A percentile compares a stretch with the other conserved stretches of the same genome.
These are phyloP conservation scores for Nothomitra cinnamomea DNA, from an alignment of 2,329 filamentous ascomycete species.

Conservation along the genomic window DNA sequence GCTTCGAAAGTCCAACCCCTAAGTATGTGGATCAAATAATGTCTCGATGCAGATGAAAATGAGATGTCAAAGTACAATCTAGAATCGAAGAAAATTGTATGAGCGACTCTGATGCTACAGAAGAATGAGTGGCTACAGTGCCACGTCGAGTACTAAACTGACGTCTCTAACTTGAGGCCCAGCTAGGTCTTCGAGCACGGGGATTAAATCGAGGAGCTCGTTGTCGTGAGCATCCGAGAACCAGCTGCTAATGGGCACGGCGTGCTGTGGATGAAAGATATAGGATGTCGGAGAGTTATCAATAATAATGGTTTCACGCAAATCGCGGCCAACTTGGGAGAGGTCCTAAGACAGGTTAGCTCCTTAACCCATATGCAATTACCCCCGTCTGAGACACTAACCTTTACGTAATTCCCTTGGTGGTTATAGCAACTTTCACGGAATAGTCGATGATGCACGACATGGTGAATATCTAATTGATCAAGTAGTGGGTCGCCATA, in stretches of 20 bases:
- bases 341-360: constrained; percentile 42
- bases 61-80: constrained; percentile 4
- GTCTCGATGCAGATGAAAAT: constrained; percentile 4
- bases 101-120: background rate
- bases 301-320: constrained; percentile 97
- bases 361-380: background rate
- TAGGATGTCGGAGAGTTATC: constrained; percentile 99
- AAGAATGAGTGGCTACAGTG: constrained; percentile 30
- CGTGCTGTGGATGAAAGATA: constrained; percentile 98
- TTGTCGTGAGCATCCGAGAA: constrained; percentile 99
- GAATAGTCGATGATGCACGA: constrained; percentile 91
- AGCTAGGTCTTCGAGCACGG: constrained; percentile 92
- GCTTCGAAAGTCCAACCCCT: background rate
- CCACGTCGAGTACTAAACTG: constrained; percentile 89
- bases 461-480: constrained; percentile 91
- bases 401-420: constrained; percentile 97
- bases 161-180: constrained; percentile 81
- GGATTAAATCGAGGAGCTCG: constrained; percentile 91
- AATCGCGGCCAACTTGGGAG: constrained; percentile 86
- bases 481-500: constrained; percentile 94
- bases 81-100: background rate
- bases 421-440: constrained; percentile 98
- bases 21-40: constrained; percentile 1
- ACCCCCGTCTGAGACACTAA: constrained; percentile 13
- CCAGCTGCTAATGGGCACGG: constrained; percentile 98